phyloP scores from a whole-genome alignment of 352 stramenopile species.

The Hyaloperonospora arabidopsidis region DNA sequence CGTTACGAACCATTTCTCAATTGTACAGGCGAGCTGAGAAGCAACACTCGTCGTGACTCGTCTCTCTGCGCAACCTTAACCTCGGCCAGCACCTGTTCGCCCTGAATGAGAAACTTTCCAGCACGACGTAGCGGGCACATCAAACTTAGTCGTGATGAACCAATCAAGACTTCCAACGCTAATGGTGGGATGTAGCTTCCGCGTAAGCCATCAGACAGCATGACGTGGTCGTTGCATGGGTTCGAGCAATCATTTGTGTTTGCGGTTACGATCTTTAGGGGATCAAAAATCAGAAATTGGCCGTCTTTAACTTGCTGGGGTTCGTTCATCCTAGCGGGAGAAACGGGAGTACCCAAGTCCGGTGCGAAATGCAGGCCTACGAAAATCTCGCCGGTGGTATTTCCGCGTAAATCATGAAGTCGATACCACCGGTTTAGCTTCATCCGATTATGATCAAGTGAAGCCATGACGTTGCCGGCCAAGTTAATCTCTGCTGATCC shows the following conservation, averaged over 20 bases:
- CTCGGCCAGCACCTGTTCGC: constrained; percentile 76
- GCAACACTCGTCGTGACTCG: constrained; percentile 72
- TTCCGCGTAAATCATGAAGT: constrained; percentile 67
- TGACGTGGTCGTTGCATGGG: constrained; percentile 48
- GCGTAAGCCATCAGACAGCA: constrained; percentile 69
- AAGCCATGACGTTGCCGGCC: constrained; percentile 79
- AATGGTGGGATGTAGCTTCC: constrained; percentile 79
- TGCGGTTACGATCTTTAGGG: constrained; percentile 65
- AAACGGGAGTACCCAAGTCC: constrained; percentile 19
- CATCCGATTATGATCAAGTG: constrained; percentile 40
- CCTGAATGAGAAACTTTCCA: constrained; percentile 84
- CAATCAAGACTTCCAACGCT: constrained; percentile 79
- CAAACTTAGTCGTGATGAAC: constrained; percentile 55
- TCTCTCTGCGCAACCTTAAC: constrained; percentile 85
- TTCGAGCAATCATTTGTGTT: constrained; percentile 31
- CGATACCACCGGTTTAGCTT: constrained; percentile 82
- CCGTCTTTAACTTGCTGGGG: constrained; percentile 73
- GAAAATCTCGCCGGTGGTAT: constrained; percentile 79
- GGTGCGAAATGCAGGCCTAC: constrained; percentile 74
- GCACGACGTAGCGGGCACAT: constrained; percentile 76
- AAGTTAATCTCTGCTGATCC: constrained; percentile 80
- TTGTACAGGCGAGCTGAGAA: constrained; percentile 82
- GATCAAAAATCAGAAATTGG: constrained; percentile 83
- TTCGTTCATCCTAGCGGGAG: constrained; percentile 38
- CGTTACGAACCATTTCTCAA: constrained; percentile 72